Conservation (phyloP, 495 filamentous ascomycete genomes). For the Tuber borchii region DNA sequence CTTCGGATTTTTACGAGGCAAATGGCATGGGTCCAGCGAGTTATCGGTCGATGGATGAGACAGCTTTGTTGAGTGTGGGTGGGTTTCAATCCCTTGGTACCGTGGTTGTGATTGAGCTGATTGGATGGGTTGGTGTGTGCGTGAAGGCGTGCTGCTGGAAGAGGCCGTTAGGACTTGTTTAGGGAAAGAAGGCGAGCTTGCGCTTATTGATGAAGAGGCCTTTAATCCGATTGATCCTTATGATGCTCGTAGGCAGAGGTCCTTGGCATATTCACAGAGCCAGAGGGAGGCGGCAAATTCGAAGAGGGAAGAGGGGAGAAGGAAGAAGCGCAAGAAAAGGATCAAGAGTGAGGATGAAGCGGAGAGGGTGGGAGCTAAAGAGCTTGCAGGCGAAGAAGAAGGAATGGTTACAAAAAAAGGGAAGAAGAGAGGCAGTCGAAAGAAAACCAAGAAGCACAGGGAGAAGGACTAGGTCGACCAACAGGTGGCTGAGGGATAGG, state of each 20-base stretch:
- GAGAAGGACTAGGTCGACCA: not conserved
- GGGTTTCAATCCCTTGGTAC: not conserved
- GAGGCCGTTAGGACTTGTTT: slow-evolving; percentile 24
- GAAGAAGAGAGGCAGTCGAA: not conserved
- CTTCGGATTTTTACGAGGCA: slow-evolving; percentile 34
- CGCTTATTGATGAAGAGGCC: slow-evolving; percentile 19
- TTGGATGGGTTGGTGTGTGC: slow-evolving; percentile 1
- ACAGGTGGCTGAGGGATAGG: not conserved
- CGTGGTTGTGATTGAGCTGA: not conserved
- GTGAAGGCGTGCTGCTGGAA: slow-evolving; percentile 32
- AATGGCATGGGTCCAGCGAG: slow-evolving; percentile 36
- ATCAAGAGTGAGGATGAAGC: not conserved
- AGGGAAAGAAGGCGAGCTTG: slow-evolving; percentile 30
- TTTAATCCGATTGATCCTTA: not conserved
- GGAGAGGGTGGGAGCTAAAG: not conserved
- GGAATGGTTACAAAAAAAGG: not conserved
- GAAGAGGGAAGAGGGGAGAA: not conserved
- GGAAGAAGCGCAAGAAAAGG: not conserved
- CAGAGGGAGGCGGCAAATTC: not conserved
- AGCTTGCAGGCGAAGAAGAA: not conserved
- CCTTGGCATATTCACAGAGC: not conserved
- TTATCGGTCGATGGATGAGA: slow-evolving; percentile 33
- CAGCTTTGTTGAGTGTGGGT: slow-evolving; percentile 35
- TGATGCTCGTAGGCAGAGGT: not conserved
- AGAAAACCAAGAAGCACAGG: not conserved